Percentiles rank a stretch among this genome's conserved stretches.
Evolutionary conservation across 2,329 filamentous ascomycete genomes (phyloP).

Genomic region (Penicillium sp.): DNA sequence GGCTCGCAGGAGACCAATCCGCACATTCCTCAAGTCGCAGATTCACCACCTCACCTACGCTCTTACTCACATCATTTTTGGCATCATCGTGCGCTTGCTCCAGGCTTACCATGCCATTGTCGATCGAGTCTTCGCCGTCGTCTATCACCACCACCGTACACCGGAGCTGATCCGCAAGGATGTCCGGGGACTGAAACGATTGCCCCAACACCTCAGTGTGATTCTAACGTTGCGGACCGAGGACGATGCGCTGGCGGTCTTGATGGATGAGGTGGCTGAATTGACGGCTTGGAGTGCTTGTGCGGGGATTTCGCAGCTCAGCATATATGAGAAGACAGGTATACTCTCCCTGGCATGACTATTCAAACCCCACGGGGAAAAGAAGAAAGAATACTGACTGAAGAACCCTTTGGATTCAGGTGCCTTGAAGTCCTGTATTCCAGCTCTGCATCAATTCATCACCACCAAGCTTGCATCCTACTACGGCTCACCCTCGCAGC

Average conservation of each 20-base stretch:
- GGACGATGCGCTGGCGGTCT: conserved; percentile 74
- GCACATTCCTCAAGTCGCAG: conserved; percentile 46
- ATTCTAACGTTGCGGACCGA: conserved; percentile 71
- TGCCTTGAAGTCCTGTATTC: conserved; percentile 82
- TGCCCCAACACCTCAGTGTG: conserved; percentile 85
- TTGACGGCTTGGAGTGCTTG: conserved; percentile 91
- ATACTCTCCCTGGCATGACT: conserved; percentile 14
- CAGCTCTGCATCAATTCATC: conserved; percentile 78
- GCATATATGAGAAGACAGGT: conserved; percentile 92
- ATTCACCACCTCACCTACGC: conserved; percentile 47
- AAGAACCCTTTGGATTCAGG: conserved; percentile 53
- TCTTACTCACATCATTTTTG: conserved; percentile 72
- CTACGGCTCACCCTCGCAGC: conserved; percentile 67
- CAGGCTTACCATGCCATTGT: conserved; percentile 76
- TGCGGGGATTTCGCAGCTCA: conserved; percentile 81
- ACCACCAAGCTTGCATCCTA: conserved; percentile 80
- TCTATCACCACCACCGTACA: conserved; percentile 94
- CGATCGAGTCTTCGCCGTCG: conserved; percentile 74
- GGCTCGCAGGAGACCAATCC: conserved; percentile 41
- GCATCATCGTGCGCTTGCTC: conserved; percentile 79
- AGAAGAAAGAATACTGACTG: neutral
- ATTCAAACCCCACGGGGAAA: neutral
- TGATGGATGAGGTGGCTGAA: conserved; percentile 90
- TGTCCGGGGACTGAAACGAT: conserved; percentile 68
- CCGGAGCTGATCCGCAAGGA: conserved; percentile 90